Evolutionary conservation across 805 yeast species (phyloP).

Genomic region (Pichia exigua): DNA sequence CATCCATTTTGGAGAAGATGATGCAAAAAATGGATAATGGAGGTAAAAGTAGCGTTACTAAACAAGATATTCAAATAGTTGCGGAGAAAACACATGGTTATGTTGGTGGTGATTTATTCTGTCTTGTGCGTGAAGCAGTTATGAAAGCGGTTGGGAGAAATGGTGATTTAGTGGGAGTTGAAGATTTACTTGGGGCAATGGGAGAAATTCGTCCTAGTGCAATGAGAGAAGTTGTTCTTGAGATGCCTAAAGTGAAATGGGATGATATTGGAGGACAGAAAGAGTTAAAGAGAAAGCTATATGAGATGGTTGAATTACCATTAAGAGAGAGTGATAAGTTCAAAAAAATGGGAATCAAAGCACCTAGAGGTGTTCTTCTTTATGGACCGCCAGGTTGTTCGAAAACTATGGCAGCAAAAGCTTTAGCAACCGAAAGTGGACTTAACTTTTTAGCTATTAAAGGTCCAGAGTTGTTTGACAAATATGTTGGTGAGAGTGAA

Average conservation of each 20-base stretch:
- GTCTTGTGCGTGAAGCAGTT: constrained; percentile 81
- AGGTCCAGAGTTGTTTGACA: constrained; percentile 92
- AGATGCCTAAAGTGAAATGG: constrained; percentile 93
- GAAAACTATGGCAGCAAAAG: constrained; percentile 90
- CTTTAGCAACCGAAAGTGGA: constrained; percentile 92
- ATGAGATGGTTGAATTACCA: constrained; percentile 90
- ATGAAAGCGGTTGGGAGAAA: constrained; percentile 72
- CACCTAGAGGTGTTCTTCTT: constrained; percentile 87
- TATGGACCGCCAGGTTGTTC: constrained; percentile 99
- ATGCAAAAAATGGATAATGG: constrained; percentile 50
- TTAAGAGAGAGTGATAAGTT: constrained; percentile 75
- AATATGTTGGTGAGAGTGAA: constrained; percentile 95
- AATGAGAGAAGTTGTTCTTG: constrained; percentile 91
- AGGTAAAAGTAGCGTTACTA: constrained; percentile 35
- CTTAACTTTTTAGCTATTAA: constrained; percentile 89
- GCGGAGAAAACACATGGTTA: constrained; percentile 89
- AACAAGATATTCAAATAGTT: constrained; percentile 48
- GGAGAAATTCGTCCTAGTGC: constrained; percentile 89
- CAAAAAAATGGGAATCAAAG: constrained; percentile 64
- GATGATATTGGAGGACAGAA: constrained; percentile 94
- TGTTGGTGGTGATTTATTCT: constrained; percentile 93
- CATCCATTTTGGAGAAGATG: constrained; percentile 47
- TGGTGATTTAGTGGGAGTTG: constrained; percentile 38
- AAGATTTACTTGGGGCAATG: constrained; percentile 66
- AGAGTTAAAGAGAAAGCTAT: constrained; percentile 67